These are phyloP conservation scores for Neonectria punicea DNA, from an alignment of 2,329 filamentous ascomycete genomes.

Conservation along the genomic window DNA sequence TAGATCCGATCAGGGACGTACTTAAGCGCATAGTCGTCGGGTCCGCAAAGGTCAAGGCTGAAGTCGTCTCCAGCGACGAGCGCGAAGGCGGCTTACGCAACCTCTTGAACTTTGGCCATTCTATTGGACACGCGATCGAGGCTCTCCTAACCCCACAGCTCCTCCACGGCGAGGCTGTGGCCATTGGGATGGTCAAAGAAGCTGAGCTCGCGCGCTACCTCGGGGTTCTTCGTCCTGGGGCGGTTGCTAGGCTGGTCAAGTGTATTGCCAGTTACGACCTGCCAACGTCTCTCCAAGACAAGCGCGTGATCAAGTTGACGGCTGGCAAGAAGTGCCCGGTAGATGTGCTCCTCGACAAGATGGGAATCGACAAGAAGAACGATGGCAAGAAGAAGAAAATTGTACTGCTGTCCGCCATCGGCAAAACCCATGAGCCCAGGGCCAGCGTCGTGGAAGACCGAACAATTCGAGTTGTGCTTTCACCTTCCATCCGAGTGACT, in stretches of 20 bases:
- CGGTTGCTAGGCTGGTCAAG: slow-evolving; percentile 89
- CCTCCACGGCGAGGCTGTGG: slow-evolving; percentile 93
- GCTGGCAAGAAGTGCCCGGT: slow-evolving; percentile 90
- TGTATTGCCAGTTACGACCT: slow-evolving; percentile 95
- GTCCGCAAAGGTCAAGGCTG: slow-evolving; percentile 92
- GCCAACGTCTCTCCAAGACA: slow-evolving; percentile 86
- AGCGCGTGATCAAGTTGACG: slow-evolving; percentile 81
- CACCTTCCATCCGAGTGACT: slow-evolving; percentile 77
- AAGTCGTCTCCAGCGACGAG: slow-evolving; percentile 94
- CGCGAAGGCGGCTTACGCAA: slow-evolving; percentile 94
- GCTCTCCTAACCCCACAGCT: slow-evolving; percentile 95
- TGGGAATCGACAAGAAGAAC: slow-evolving; percentile 99
- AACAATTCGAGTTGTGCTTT: slow-evolving; percentile 84
- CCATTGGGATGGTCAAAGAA: slow-evolving; percentile 98
- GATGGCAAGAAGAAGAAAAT: slow-evolving; percentile 96
- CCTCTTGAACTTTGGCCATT: slow-evolving; percentile 96
- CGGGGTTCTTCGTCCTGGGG: slow-evolving; percentile 84
- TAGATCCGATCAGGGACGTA: slow-evolving; percentile 76
- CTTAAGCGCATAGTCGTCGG: slow-evolving; percentile 86
- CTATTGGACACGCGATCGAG: slow-evolving; percentile 96
- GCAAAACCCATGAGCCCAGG: slow-evolving; percentile 85
- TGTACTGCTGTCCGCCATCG: slow-evolving; percentile 90
- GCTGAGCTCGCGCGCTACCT: slow-evolving; percentile 92
- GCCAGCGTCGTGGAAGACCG: slow-evolving; percentile 90
- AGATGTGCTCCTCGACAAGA: slow-evolving; percentile 86